Conservation (phyloP, 1,284 basidiomycete genomes). For the Peniophora sp. region DNA sequence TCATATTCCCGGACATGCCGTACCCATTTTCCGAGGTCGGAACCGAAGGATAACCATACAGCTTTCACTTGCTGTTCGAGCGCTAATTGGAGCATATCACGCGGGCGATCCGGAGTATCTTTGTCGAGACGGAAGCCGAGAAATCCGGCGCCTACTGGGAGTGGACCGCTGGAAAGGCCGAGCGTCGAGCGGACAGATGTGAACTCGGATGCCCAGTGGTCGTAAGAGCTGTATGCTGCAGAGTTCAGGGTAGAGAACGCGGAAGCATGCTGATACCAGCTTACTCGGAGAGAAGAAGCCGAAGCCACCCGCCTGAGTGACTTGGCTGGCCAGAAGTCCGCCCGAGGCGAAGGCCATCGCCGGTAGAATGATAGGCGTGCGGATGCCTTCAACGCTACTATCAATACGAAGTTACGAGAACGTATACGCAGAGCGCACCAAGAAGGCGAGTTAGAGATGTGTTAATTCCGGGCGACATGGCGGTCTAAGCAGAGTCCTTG, state of each 20-base stretch:
- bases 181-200: conserved; percentile 35
- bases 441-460: conserved; percentile 30
- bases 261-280: conserved; percentile 5
- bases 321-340: conserved; percentile 53
- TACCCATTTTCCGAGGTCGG: conserved; percentile 51
- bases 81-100: conserved; percentile 35
- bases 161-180: conserved; percentile 21
- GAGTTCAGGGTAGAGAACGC: background rate
- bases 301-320: conserved; percentile 59
- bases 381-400: conserved; percentile 29
- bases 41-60: conserved; percentile 69
- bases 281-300: conserved; percentile 59
- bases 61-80: conserved; percentile 53
- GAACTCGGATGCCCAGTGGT: conserved; percentile 40
- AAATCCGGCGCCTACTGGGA: conserved; percentile 70
- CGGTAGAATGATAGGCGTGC: conserved; percentile 50
- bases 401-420: background rate
- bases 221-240: conserved; percentile 36
- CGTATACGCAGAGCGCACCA: conserved; percentile 15
- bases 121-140: conserved; percentile 67
- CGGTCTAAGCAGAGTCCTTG: background rate
- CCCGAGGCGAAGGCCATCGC: conserved; percentile 66
- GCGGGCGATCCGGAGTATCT: background rate
- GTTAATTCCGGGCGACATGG: conserved; percentile 13
- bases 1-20: conserved; percentile 48